Percentiles rank a stretch among this genome's conserved stretches.
Conservation (phyloP, 495 filamentous ascomycete species). For the Hyaloscypha bicolor region DNA sequence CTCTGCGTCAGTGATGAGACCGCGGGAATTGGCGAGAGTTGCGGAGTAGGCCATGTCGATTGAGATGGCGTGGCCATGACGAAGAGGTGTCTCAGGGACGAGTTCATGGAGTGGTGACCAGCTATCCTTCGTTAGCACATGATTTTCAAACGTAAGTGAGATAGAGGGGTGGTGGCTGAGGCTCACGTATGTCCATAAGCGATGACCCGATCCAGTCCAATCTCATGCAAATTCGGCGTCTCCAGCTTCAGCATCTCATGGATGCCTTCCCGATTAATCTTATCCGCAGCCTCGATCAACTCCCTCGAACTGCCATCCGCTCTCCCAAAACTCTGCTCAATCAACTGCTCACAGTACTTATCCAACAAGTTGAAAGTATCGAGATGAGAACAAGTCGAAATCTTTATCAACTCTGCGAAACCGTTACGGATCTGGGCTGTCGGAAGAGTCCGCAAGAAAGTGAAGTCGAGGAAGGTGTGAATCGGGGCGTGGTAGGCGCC, state of each 20-base stretch:
- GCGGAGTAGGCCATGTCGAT: slow-evolving; percentile 71
- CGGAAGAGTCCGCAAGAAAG: slow-evolving; percentile 61
- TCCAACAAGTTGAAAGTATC: slow-evolving; percentile 62
- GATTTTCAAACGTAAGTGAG: too few relatives aligned
- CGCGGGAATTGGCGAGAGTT: slow-evolving; percentile 56
- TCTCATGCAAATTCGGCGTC: slow-evolving; percentile 65
- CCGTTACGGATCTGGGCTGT: slow-evolving; percentile 64
- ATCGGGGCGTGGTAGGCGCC: slow-evolving; percentile 68
- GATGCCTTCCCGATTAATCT: slow-evolving; percentile 61
- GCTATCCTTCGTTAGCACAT: neutral
- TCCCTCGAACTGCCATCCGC: slow-evolving; percentile 48
- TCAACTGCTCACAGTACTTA: slow-evolving; percentile 60
- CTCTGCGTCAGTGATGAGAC: slow-evolving; percentile 52
- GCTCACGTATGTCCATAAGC: slow-evolving; percentile 62
- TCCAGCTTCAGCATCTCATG: slow-evolving; percentile 66
- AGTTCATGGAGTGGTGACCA: slow-evolving; percentile 68
- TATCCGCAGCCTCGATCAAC: slow-evolving; percentile 55
- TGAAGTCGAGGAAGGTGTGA: slow-evolving; percentile 68
- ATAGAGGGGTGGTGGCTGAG: too few relatives aligned
- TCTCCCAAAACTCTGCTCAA: slow-evolving; percentile 58
- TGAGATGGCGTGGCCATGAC: slow-evolving; percentile 67
- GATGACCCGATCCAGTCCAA: slow-evolving; percentile 63
- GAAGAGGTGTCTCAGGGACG: slow-evolving; percentile 58
- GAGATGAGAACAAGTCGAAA: slow-evolving; percentile 63
- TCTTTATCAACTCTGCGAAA: slow-evolving; percentile 69